Evolutionary conservation across 2,329 filamentous ascomycete genomes (phyloP), one percentile per base, ranked within the genome.

Genomic region (Neonectria coccinea): DNA sequence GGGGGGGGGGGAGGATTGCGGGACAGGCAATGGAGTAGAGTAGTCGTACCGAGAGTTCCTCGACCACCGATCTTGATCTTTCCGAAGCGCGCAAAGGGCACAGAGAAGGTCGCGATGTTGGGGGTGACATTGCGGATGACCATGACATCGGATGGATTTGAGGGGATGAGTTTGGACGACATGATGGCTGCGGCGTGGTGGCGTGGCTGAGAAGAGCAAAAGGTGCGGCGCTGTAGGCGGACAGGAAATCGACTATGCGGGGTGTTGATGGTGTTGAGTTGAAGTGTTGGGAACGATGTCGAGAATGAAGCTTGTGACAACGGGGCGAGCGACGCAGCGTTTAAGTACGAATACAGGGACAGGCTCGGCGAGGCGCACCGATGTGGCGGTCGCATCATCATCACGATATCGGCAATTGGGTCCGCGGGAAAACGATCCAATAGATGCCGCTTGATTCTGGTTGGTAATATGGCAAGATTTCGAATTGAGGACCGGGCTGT

Each of bases 101-200:
- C 86, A 10, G 92, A 94, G 72, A 94, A 85, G 12, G 91, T 97
- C 45, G 88, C 89, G 67, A 97, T 86, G 70, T 91, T 90, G 14
- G 92, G 91, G 2, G 92, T 92, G 72, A 98, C 81, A 72, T 94
- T 87, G 68, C 95, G 92, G 74, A 97, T 95, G 66, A 97, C 93
- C 91, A 97, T 97, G 68, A 96, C 90, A 74, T 92, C 88, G 18
- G 89, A 86, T 12, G 94, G 94, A 73, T 95, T 90, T 16, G 81
- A 73, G 5, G 91, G 91, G 61, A 92, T 85, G 59, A 93, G 86
- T 73, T 89, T 86, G 8, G 84, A 82, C 59, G 88, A 87, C 88
- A 91, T 91, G 69, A 57, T 75, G 71, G 70, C 18, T 33, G 56
- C 41, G 27, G 25, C 25, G 25, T 25, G 25, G 25, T 58, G 33